Base-by-base conservation (phyloP, 805 yeast genomes). In the Kregervanrija delftensis region DNA sequence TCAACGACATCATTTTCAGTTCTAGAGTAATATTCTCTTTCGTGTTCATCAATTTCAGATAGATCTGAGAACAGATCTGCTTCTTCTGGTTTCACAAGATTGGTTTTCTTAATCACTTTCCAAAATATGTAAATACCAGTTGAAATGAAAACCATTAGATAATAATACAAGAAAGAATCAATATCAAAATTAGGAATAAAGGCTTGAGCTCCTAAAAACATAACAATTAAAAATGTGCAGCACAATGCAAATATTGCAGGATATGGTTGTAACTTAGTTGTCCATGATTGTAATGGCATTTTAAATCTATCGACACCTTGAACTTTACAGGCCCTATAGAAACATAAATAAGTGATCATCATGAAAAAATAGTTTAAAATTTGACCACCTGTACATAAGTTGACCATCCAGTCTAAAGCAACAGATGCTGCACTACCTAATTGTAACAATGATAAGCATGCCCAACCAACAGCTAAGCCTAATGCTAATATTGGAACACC, bases 301-400 rank as follows among this genome's bases (percentile, higher is more conserved):
- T 57, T 58, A 39, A 45, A 49, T 40, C 76, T 69, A 60, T 69
- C 75, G 15, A 75, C 49, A 13, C 72, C 71, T 54, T 84, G 86
- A 1, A 71, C 76, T 40, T 64, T 57, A 53, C 80, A 73, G 2
- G 83, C 87, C 46, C 72, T 71, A 59, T 77, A 74, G 63, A 82
- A 85, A 41, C 79, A 71, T 30, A 80, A 50, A 57, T 77, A 84
- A 28, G 83, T 75, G 43, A 73, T 63, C 52, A 53, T 52, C 63
- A 59, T 59, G 44, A 47, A 44, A 33, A 51, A 42, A 38, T 55
- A 57, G 39, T 57, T 57, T 31, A 45, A n/a, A 14, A 52, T 45
- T 43, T 57, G 60, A n/a, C 51, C 47, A 45, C 56, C 59, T 11
- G 59, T 54, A 42, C 52, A 45, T 43, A 52, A 41, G 48, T 56